These are phyloP conservation scores for Dujonia santamariae DNA, from an alignment of 1,139 yeast genomes.

Conservation along the genomic window DNA sequence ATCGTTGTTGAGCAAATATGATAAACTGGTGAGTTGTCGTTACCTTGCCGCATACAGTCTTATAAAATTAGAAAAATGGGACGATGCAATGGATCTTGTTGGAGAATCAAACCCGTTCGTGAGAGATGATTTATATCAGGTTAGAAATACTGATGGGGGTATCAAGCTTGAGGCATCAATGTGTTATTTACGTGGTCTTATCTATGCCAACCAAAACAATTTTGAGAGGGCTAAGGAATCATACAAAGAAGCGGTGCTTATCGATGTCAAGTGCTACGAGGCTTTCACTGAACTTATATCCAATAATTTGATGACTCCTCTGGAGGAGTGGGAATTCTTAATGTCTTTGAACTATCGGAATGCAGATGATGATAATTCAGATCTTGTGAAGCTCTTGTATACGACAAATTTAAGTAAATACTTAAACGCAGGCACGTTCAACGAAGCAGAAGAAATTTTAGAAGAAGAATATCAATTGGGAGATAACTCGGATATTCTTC, in stretches of 20 bases:
- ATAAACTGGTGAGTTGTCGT: constrained; percentile 64
- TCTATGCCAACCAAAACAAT: constrained; percentile 80
- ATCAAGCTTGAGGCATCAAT: constrained; percentile 83
- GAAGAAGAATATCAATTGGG: constrained; percentile 70
- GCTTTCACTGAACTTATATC: constrained; percentile 80
- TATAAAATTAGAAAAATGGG: constrained; percentile 73
- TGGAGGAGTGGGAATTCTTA: constrained; percentile 84
- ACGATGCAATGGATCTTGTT: constrained; percentile 82
- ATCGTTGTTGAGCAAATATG: constrained; percentile 49
- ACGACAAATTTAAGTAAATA: constrained; percentile 75
- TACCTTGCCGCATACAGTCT: constrained; percentile 79
- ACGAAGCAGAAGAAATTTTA: constrained; percentile 65
- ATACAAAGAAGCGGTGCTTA: constrained; percentile 79
- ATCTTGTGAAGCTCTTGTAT: constrained; percentile 72
- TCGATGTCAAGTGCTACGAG: constrained; percentile 90
- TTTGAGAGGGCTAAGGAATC: constrained; percentile 86
- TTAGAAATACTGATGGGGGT: constrained; percentile 58
- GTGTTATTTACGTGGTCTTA: constrained; percentile 81
- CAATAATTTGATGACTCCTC: constrained; percentile 76
- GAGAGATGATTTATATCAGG: constrained; percentile 36
- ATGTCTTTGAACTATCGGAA: constrained; percentile 66
- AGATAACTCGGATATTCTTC: constrained; percentile 65
- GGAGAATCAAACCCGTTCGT: constrained; percentile 81
- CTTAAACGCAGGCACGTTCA: constrained; percentile 54
- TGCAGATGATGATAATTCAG: constrained; percentile 80